Base-by-base conservation (phyloP, 176 grass and related monocot species). In the Luzula sylvatica region DNA sequence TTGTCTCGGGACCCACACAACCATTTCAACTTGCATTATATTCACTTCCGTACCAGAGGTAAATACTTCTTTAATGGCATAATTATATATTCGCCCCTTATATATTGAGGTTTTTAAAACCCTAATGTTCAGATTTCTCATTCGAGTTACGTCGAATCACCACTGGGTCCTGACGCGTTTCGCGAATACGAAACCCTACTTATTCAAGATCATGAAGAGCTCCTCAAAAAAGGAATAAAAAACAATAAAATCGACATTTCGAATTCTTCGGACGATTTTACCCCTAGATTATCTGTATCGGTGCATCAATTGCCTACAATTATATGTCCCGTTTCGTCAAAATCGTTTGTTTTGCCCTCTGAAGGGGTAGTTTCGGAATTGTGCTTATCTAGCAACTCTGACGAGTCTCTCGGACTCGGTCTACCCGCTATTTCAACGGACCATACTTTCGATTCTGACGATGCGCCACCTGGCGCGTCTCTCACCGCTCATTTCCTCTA, bases 151-250 rank as follows among this genome's bases (percentile, higher is more conserved):
- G 40, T 77, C 56, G 81, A 90, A 75, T 98, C 81, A 45, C 92
- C 92, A 3, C 81, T 98, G 18, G 92, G 92, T 30, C 81, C 92
- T 73, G 92, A 98, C 65, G 92, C 92, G 35, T 98, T 90, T 45
- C 81, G 65, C 28, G 85, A 98, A 71, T 90, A 98, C n/a, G 74
- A 98, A 53, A 63, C 72, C 24, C 82, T 98, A 55, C 81, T 90
- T 28, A 27, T 75, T 58, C 92, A 96, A 87, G 92, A 96, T 53
- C 74, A 82, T 61, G 81, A 96, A 53, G 85, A 90, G 81, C 77
- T 41, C 84, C 77, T 32, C 3, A 32, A 4, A 32, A 32, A 3
- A 3, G 8, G 8, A 32, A 46, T 20, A 63, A 63, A 26, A 32
- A 15, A 40, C 23, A 63, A 48, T 44, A 30, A 48, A 41, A 63